phyloP scores from a whole-genome alignment of 257 asterid species.

The Linderniella brevidens region DNA sequence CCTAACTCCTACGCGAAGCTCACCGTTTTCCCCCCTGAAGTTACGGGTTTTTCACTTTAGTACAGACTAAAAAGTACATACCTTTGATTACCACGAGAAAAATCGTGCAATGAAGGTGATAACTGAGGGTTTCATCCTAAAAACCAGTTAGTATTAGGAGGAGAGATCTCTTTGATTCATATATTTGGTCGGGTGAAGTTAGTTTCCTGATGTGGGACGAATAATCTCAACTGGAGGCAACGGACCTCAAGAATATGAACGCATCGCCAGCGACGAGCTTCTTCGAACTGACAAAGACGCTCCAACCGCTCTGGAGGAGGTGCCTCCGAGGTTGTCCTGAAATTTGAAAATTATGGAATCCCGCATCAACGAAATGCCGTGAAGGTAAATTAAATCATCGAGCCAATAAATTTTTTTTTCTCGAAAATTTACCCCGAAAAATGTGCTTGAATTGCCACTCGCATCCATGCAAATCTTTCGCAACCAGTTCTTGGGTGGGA shows the following conservation, averaged over 20 bases:
- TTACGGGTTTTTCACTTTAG: neutral
- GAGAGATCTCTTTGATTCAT: no score
- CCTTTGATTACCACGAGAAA: no score
- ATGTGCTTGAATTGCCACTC: slow-evolving; percentile 3
- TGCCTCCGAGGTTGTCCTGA: slow-evolving; percentile 95
- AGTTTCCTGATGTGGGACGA: no score
- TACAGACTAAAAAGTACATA: neutral
- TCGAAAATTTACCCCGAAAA: slow-evolving; percentile 2
- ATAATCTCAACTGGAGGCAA: no score
- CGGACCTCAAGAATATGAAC: slow-evolving; percentile 77
- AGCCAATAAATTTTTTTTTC: neutral
- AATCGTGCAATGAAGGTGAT: no score
- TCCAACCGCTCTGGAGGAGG: slow-evolving; percentile 98
- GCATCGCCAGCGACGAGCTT: slow-evolving; percentile 99
- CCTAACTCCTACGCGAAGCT: slow-evolving; percentile 93
- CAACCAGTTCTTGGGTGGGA: slow-evolving; percentile 49
- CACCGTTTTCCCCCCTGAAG: slow-evolving; percentile 87
- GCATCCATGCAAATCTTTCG: slow-evolving; percentile 11
- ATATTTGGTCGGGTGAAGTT: no score
- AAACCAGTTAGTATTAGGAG: no score
- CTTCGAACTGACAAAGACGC: slow-evolving; percentile 95
- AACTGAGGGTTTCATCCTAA: no score
- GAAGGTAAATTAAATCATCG: neutral
- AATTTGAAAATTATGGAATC: slow-evolving; percentile 7
- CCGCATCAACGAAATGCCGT: neutral